Base-by-base conservation (phyloP, 768 basidiomycete species). In the Suillus subluteus region DNA sequence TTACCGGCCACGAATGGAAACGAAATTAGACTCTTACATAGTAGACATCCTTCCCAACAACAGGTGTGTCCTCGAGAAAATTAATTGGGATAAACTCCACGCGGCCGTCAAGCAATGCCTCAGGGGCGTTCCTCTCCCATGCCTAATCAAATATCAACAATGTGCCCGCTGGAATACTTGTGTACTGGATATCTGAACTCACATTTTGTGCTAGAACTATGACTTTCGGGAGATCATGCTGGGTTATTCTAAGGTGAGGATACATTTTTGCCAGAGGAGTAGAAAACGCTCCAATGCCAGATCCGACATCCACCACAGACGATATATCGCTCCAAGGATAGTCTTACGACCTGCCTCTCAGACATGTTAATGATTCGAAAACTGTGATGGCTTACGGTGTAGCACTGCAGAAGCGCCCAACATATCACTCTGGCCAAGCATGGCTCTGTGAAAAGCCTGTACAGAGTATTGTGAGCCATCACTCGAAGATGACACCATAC, bases 211-310 rank as follows among this genome's bases (percentile, higher is more conserved):
- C 74, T 16, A 66, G 69, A 9, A 13, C 64, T 18, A 77, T 52
- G 12, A 78, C 72, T 32, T 72, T 70, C 15, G 76, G 76, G 30
- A 78, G 64, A 63, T 78, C 76, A 59, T 78, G 76, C 32, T 75
- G 48, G 9, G 54, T 55, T 40, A 78, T 71, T 46, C 71, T 74
- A 35, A 78, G 48, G 37, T 74, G 73, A 7, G 76, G 76, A 58
- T 69, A 69, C 52, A 64, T 68, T 64, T 68, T 77, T 4, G 73
- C 62, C 59, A 78, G 70, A 23, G 73, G 71, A 1, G 72, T 40
- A 50, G 78, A 76, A n/a, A 78, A 64, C 1, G 72, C 69, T 6
- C 76, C 76, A 6, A 73, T 35, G n/a, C 76, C 72, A 13, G 76
- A 71, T 6, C 76, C 77, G 26, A 78, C 66, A 58, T 78, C 77